Evolutionary conservation across 306 rosid species (phyloP), one percentile per base, ranked within the genome.

Genomic region (Pueraria montana): DNA sequence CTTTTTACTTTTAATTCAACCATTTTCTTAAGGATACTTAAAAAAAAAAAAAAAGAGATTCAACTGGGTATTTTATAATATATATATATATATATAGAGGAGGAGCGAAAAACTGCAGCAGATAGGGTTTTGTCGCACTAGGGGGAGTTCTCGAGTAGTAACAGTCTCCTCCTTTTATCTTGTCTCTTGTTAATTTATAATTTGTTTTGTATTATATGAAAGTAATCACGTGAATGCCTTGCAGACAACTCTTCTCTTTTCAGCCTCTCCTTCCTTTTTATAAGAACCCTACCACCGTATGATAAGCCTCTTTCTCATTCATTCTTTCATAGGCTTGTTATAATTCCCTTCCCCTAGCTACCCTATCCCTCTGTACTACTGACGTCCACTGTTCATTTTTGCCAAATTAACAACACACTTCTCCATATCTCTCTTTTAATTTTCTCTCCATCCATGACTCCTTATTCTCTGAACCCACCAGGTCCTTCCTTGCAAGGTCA

Each of bases 141-240:
- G 66, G 45, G 58, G 42, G 71, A 71, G 72, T 76, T 86, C 55
- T 86, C 46, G 91, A 89, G 91, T 89, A 75, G 88, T 91, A 86
- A 85, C 84, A 70, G 65, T 91, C 75, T 74, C 82, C 83, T 84
- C 87, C 89, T 82, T 80, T 82, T 48, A 50, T 70, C 69, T 86
- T 91, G 96, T 94, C 94, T 78, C 88, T 84, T 79, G 11, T 71
- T 26, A 63, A 26, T 65, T 26, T 73, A 53, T 80, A 1, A 3
- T 84, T 82, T 87, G 83, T 88, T 76, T 76, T 49, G 40, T 43
- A 43, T 36, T 80, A 77, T 21, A 86, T 76, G 56, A 74, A 71
- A 62, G 36, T 80, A 89, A 82, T 91, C 94, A 88, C 94, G 97
- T 93, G 95, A 90, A 88, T 82, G 40, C n/a, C 72, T 78, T 80